Conservation (phyloP, 2,329 filamentous ascomycete genomes). For the Fusarium sp. region DNA sequence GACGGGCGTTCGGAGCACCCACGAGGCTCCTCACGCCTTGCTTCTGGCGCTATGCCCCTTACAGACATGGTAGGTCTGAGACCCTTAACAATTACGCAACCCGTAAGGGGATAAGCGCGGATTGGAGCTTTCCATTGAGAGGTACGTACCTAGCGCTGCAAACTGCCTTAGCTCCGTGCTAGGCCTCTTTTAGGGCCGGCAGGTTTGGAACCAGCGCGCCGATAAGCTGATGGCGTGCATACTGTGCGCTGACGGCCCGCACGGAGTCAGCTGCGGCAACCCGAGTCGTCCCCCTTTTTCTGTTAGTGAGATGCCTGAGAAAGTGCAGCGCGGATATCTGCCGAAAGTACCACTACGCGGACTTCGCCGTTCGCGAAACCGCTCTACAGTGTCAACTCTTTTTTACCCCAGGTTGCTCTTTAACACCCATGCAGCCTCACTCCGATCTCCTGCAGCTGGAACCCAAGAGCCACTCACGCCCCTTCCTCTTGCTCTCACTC, state of each 20-base stretch:
- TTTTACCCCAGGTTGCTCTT: conserved; percentile 38
- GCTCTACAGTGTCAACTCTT: conserved; percentile 38
- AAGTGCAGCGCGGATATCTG: conserved; percentile 18
- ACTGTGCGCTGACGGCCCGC: conserved; percentile 30
- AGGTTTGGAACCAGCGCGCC: conserved; percentile 36
- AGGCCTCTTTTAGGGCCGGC: conserved; percentile 38
- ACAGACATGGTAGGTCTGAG: conserved; percentile 21
- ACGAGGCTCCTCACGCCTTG: conserved; percentile 16
- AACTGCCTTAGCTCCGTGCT: conserved; percentile 32
- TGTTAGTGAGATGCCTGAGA: neutral
- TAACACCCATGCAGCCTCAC: conserved; percentile 38
- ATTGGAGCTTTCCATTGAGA: conserved; percentile 13
- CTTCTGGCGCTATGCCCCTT: conserved; percentile 27
- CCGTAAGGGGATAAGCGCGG: conserved; percentile 37
- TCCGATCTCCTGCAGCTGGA: conserved; percentile 40
- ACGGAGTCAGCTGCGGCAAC: conserved; percentile 26
- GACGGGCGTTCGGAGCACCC: conserved; percentile 21
- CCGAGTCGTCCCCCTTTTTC: neutral
- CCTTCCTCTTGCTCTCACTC: conserved; percentile 41
- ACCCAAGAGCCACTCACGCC: conserved; percentile 44
- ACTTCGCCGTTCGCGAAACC: conserved; percentile 30
- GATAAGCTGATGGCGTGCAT: conserved; percentile 45
- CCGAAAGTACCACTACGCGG: conserved; percentile 31
- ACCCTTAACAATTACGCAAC: conserved; percentile 39
- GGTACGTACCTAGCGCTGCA: conserved; percentile 35